Conservation (phyloP, 2,329 filamentous ascomycete species). For the Elsinoe perseae region DNA sequence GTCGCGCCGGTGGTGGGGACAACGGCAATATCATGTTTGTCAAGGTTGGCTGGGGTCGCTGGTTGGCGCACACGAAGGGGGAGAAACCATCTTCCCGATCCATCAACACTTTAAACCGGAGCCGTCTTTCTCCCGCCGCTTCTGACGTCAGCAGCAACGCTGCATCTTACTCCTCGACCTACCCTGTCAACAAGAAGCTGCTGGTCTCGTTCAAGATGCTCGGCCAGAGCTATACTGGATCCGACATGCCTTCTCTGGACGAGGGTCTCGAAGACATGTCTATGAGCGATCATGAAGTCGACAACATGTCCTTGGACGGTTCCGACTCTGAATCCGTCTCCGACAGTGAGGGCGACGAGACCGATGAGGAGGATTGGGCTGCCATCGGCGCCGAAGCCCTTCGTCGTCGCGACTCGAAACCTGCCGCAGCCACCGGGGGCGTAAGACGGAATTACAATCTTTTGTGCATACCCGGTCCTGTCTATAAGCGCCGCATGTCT, state of each 20-base stretch:
- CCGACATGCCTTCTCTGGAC: slow-evolving; percentile 19
- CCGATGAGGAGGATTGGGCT: slow-evolving; percentile 95
- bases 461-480: slow-evolving; percentile 17
- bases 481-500: slow-evolving; percentile 15
- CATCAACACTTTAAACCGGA: slow-evolving; percentile 32
- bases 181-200: slow-evolving; percentile 21
- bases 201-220: slow-evolving; percentile 1
- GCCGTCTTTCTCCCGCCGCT: slow-evolving; percentile 41
- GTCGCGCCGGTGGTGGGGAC: slow-evolving; percentile 53
- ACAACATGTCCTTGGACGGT: slow-evolving; percentile 87
- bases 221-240: slow-evolving; percentile 19
- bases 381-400: slow-evolving; percentile 79
- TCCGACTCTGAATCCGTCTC: slow-evolving; percentile 57
- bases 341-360: slow-evolving; percentile 53
- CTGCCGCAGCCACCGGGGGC: slow-evolving; percentile 23
- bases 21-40: slow-evolving; percentile 75
- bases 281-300: slow-evolving; percentile 76
- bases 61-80: slow-evolving; percentile 74
- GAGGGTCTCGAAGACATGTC: slow-evolving; percentile 41
- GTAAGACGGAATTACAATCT: slow-evolving; percentile 20
- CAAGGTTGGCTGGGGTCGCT: slow-evolving; percentile 95
- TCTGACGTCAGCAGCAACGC: slow-evolving; percentile 39
- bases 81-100: slow-evolving; percentile 40
- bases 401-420: slow-evolving; percentile 50
- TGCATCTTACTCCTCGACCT: slow-evolving; percentile 29